Base-by-base conservation (phyloP, 2,329 filamentous ascomycete genomes). In the Diplodia sapinea region DNA sequence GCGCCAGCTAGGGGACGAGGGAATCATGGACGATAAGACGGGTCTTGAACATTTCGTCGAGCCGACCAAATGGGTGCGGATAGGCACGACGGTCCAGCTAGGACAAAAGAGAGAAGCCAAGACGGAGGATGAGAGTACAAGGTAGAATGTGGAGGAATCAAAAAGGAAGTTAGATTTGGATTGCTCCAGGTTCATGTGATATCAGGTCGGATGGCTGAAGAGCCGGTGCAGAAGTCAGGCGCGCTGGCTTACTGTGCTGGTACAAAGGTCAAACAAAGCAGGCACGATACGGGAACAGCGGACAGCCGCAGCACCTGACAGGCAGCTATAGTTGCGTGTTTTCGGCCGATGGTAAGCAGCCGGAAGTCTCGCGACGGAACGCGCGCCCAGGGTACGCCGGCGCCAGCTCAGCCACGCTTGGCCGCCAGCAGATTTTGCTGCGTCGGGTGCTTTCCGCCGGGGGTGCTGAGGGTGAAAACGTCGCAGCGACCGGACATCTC, bases 21-120 rank as follows among this genome's bases (percentile, higher is more conserved):
- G 73, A 4, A 55, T 63, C 29, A 49, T 47, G 55, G 76, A 73
- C 72, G 72, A 71, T 61, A 72, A 75, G 29, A 79, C 81, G 6
- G 80, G 80, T 13, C 71, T 82, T 33, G 79, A 82, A 70, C 55
- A 70, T n/a, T 75, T 74, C 65, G 68, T 72, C 54, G 72, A 74
- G 59, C 59, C 59, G 3, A 17, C 47, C n/a, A 63, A 63, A 11
- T 63, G 59, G 59, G 59, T 63, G 29, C 29, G 59, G n/a, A 51
- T 63, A n/a, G n/a, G 43, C 20, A 63, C 29, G 59, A 26, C 47
- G 3, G 31, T 63, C n/a, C 50, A 51, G 31, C 17, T 63, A 29
- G 59, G 47, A 5, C 43, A 51, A 26, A 51, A 29, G 59, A 49
- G 43, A 36, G 26, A 33, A n/a, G n/a, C 31, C n/a, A 63, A 26